Evolutionary conservation across 352 stramenopile genomes (phyloP).

Genomic region (Thalassiosira pacifica): DNA sequence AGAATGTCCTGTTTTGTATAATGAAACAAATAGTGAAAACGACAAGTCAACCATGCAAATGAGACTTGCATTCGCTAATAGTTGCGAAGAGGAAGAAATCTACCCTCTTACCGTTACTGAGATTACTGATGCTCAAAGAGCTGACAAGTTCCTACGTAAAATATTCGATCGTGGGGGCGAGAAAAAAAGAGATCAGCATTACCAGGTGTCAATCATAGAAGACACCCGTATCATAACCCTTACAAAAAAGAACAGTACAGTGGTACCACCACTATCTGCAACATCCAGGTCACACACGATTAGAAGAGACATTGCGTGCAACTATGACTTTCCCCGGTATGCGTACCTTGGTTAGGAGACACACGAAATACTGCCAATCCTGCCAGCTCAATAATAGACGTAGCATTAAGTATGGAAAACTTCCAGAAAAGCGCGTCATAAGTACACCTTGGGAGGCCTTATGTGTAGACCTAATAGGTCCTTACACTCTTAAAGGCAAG

Average conservation of each 20-base stretch:
- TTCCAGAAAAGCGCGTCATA: slow-evolving; percentile 10
- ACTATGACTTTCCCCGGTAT: not conserved
- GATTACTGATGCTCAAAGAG: not conserved
- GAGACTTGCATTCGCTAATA: slow-evolving; percentile 16
- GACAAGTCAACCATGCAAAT: not conserved
- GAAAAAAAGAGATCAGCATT: not conserved
- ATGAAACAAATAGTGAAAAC: too few relatives aligned
- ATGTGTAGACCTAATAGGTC: slow-evolving; percentile 46
- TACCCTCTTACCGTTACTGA: slow-evolving; percentile 12
- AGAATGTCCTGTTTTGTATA: too few relatives aligned
- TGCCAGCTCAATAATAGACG: slow-evolving; percentile 46
- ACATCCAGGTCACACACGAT: slow-evolving; percentile 24
- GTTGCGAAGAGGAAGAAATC: slow-evolving; percentile 30
- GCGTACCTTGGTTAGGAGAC: not conserved
- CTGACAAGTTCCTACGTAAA: not conserved
- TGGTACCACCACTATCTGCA: slow-evolving; percentile 37
- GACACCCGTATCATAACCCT: not conserved
- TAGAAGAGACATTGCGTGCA: slow-evolving; percentile 35
- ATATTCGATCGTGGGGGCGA: not conserved
- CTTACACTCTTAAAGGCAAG: slow-evolving; percentile 34
- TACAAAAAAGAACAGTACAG: not conserved
- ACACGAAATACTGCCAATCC: slow-evolving; percentile 15
- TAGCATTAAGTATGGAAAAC: slow-evolving; percentile 26
- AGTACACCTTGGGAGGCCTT: slow-evolving; percentile 14
- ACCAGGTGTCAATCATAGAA: not conserved